Percentiles rank a stretch among this genome's conserved stretches.
phyloP scores from a whole-genome alignment of 805 yeast genomes.

The Starmerella vitae region DNA sequence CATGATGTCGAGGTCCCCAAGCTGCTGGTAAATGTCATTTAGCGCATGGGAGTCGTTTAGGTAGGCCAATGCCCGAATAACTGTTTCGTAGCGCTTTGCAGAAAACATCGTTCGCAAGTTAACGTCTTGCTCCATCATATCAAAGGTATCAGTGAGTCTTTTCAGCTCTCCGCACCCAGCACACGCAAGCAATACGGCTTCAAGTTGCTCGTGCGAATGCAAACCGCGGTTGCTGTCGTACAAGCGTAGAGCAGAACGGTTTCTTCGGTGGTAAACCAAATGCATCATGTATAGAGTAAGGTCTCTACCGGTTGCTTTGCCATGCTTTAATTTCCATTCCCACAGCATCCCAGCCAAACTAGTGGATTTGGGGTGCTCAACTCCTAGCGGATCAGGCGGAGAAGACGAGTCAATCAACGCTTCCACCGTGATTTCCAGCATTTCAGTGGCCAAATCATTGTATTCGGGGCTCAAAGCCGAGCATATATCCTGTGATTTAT shows the following conservation, averaged over 20 bases:
- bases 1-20: constrained; percentile 39
- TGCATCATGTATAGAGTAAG: constrained; percentile 21
- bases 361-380: too few species aligned
- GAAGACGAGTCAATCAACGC: too few species aligned
- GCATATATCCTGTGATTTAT: too few species aligned
- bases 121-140: constrained; percentile 19
- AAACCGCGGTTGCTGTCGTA: constrained; percentile 31
- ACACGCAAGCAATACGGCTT: constrained; percentile 35
- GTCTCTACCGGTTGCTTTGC: constrained; percentile 19
- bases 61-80: constrained; percentile 45
- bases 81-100: constrained; percentile 43
- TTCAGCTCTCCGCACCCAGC: constrained; percentile 40
- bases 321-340: constrained; percentile 23
- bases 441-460: too few species aligned
- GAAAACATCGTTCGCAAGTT: constrained; percentile 16
- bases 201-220: constrained; percentile 38
- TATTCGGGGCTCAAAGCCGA: too few species aligned
- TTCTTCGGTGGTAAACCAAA: constrained; percentile 17
- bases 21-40: constrained; percentile 37
- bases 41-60: constrained; percentile 38
- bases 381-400: too few species aligned
- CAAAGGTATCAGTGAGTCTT: constrained; percentile 43
- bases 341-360: constrained; percentile 22
- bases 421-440: too few species aligned
- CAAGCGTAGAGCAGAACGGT: constrained; percentile 24